Conservation (phyloP, 2,329 filamentous ascomycete genomes). For the Sarocladiaceae sp. region DNA sequence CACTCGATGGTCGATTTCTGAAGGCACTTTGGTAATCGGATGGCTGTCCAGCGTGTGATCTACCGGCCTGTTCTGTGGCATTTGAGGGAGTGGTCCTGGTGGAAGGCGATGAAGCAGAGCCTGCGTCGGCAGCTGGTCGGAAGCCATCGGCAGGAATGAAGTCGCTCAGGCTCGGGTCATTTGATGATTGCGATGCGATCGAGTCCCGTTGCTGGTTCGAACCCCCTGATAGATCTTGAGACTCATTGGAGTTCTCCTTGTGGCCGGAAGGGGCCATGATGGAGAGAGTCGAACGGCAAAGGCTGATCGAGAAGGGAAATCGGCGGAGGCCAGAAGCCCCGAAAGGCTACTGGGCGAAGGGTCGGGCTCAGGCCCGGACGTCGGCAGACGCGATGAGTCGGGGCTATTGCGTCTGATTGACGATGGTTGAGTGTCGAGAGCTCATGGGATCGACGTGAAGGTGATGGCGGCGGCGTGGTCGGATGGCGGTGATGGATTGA, state of each 20-base stretch:
- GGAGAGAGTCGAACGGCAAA: neutral
- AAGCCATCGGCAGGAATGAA: slow-evolving; percentile 49
- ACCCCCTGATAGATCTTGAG: slow-evolving; percentile 29
- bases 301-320: neutral
- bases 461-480: neutral
- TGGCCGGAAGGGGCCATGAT: slow-evolving; percentile 3
- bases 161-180: slow-evolving; percentile 42
- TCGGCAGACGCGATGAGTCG: neutral
- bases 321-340: slow-evolving; percentile 3
- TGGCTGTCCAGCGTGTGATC: slow-evolving; percentile 2
- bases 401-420: neutral
- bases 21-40: slow-evolving; percentile 13
- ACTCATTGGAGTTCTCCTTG: neutral
- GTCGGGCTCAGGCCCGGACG: slow-evolving; percentile 1
- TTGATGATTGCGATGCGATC: slow-evolving; percentile 13
- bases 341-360: slow-evolving; percentile 5
- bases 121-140: slow-evolving; percentile 26
- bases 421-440: neutral
- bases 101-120: slow-evolving; percentile 13
- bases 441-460: neutral
- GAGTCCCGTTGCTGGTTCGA: slow-evolving; percentile 20
- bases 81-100: slow-evolving; percentile 16
- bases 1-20: slow-evolving; percentile 43
- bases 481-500: slow-evolving; percentile 5
- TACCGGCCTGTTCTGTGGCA: slow-evolving; percentile 17